Evolutionary conservation across 495 filamentous ascomycete genomes (phyloP), one percentile per base, ranked within the genome.

Genomic region (Aspergillus saccharolyticus): DNA sequence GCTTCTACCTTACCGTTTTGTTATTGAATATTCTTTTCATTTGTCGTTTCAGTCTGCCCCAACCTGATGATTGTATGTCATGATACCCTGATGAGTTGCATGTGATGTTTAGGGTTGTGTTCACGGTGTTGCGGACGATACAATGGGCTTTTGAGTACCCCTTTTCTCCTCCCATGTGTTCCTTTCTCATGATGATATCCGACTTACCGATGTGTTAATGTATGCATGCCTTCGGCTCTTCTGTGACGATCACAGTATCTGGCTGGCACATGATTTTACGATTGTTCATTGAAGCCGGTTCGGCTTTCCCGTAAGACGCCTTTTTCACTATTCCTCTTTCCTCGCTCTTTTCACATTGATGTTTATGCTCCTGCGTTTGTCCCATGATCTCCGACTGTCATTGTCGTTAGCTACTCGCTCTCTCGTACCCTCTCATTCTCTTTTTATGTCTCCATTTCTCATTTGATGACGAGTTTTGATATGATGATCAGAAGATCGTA

Each of bases 1-100:
- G 39, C 43, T 12, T 25, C 42, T 33, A 9, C 12, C 12, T 28
- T 53, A 15, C 48, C 50, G 5, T 54, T n/a, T 25, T 44, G 25
- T n/a, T n/a, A n/a, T n/a, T n/a, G 25, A 28, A 9, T 9, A 3
- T 43, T 16, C 5, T 28, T 49, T 51, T 24, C 24, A 42, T 33
- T 17, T 24, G 17, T 21, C 17, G 16, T n/a, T 21, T 18, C 33
- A 20, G 18, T 3, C 16, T 44, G 18, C 17, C 25, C 25, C 42
- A 50, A 28, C 25, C 25, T 28, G 25, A 28, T 56, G 28, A 25
- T 59, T 12, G 57, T 58, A 52, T 53, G 42, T 58, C 53, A 61
- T 49, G 62, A 64, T 64, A 64, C 62, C 62, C 62, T 9, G 43
- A 54, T 45, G 62, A 64, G 55, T 52, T 54, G 52, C 42, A 16